A percentile compares a stretch with the other conserved stretches of the same genome.
phyloP scores from a whole-genome alignment of 2,329 filamentous ascomycete genomes.

The Phaeomoniella chlamydospora region DNA sequence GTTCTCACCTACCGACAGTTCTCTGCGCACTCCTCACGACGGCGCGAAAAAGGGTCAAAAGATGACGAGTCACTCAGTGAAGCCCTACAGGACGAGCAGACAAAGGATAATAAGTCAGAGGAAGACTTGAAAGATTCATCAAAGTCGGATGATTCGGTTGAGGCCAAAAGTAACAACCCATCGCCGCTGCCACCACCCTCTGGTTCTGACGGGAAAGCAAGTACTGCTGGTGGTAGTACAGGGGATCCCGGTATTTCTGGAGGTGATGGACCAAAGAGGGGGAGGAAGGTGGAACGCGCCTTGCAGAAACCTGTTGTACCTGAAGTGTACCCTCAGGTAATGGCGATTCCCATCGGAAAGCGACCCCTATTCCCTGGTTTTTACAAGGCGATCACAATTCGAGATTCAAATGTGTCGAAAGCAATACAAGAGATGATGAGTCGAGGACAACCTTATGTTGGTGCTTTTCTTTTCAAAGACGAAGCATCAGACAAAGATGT shows the following conservation, averaged over 20 bases:
- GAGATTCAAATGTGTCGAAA: slow-evolving; percentile 76
- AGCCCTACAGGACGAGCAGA: slow-evolving; percentile 32
- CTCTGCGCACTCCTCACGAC: slow-evolving; percentile 29
- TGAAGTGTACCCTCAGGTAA: slow-evolving; percentile 92
- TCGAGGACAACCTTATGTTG: slow-evolving; percentile 90
- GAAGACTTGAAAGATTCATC: slow-evolving; percentile 18
- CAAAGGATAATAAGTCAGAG: slow-evolving; percentile 23
- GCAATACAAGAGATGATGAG: slow-evolving; percentile 96
- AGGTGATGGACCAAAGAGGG: slow-evolving; percentile 50
- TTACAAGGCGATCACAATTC: slow-evolving; percentile 96
- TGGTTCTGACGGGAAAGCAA: slow-evolving; percentile 31
- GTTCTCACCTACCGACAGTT: slow-evolving; percentile 19
- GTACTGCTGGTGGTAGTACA: slow-evolving; percentile 40
- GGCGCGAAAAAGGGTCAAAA: slow-evolving; percentile 42
- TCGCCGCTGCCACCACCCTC: slow-evolving; percentile 23
- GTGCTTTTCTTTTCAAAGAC: slow-evolving; percentile 93
- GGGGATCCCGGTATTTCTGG: slow-evolving; percentile 23
- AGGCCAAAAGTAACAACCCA: slow-evolving; percentile 33
- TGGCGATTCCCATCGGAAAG: slow-evolving; percentile 91
- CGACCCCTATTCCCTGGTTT: slow-evolving; percentile 92
- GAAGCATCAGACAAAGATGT: slow-evolving; percentile 87
- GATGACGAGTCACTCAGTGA: slow-evolving; percentile 17
- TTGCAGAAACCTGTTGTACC: slow-evolving; percentile 81
- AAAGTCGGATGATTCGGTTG: slow-evolving; percentile 16
- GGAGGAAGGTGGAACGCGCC: slow-evolving; percentile 60